Conservation (phyloP, 495 filamentous ascomycete genomes). For the Xylaria curta region DNA sequence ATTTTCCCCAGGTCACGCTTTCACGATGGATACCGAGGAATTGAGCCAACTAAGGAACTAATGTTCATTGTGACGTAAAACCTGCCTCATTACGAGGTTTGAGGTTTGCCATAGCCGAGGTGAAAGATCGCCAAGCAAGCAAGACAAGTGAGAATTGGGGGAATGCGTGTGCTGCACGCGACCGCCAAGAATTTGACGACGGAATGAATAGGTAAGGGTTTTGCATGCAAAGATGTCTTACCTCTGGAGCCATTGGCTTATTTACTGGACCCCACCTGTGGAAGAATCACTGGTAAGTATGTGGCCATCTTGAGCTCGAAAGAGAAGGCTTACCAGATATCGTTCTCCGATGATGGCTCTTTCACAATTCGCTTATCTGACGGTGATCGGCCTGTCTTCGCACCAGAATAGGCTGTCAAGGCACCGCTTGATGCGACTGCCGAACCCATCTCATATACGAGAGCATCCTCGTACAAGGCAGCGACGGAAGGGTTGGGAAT, state of each 20-base stretch:
- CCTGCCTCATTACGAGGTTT: slow-evolving; percentile 5
- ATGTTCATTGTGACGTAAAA: slow-evolving; percentile 24
- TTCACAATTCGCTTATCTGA: slow-evolving; percentile 96
- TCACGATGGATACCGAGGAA: slow-evolving; percentile 10
- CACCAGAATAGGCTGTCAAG: slow-evolving; percentile 94
- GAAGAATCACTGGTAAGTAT: slow-evolving; percentile 23
- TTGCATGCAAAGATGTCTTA: slow-evolving; percentile 57
- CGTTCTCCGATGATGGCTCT: slow-evolving; percentile 84
- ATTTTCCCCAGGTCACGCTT: slow-evolving; percentile 1
- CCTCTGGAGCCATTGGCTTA: slow-evolving; percentile 97
- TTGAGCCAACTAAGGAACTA: neutral
- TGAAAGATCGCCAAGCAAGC: slow-evolving; percentile 4
- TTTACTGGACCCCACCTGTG: slow-evolving; percentile 79
- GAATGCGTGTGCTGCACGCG: neutral
- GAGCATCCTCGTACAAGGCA: slow-evolving; percentile 97
- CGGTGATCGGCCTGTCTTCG: slow-evolving; percentile 96
- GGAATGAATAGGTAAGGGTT: neutral
- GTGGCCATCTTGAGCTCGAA: neutral
- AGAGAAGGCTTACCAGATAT: slow-evolving; percentile 87
- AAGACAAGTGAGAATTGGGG: slow-evolving; percentile 9
- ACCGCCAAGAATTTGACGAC: neutral
- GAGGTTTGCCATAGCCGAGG: slow-evolving; percentile 20
- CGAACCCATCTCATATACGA: slow-evolving; percentile 97
- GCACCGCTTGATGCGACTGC: slow-evolving; percentile 96
- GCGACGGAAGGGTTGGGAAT: slow-evolving; percentile 89